Conservation (phyloP, 202 grass and related monocot species). For the Panicum virgatum region DNA sequence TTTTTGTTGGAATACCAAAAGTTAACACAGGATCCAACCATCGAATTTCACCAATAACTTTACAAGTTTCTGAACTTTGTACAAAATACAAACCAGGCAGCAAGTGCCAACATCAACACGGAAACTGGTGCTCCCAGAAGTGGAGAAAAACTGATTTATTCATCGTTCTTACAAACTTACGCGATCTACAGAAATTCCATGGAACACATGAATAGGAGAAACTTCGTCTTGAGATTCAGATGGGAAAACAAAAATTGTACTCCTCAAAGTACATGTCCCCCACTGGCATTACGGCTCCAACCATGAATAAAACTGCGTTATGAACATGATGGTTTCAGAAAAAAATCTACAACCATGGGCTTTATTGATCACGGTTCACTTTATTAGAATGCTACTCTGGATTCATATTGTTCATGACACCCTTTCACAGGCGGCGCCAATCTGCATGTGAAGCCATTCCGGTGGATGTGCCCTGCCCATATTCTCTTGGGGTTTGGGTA, state of each 20-base stretch:
- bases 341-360: slow-evolving; percentile 45
- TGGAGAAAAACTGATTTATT: slow-evolving; percentile 5
- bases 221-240: background rate
- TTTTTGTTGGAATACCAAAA: background rate
- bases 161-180: slow-evolving; percentile 21
- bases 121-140: background rate
- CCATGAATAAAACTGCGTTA: slow-evolving; percentile 40
- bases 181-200: slow-evolving; percentile 24
- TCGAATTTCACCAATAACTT: background rate
- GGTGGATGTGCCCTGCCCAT: slow-evolving; percentile 59
- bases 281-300: slow-evolving; percentile 57
- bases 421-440: slow-evolving; percentile 81
- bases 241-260: background rate
- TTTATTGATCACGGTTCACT: slow-evolving; percentile 41
- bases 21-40: background rate
- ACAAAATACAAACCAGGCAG: background rate
- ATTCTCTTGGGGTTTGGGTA: slow-evolving; percentile 68
- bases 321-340: slow-evolving; percentile 46
- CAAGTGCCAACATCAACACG: background rate
- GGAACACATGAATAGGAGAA: slow-evolving; percentile 26
- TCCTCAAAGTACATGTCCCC: slow-evolving; percentile 38
- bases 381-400: slow-evolving; percentile 1
- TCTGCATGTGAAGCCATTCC: slow-evolving; percentile 99
- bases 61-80: background rate
- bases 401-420: slow-evolving; percentile 61